Evolutionary conservation across 2,329 filamentous ascomycete species (phyloP), one percentile per base, ranked within the genome.

Genomic region (Ascocoryne sarcoides): DNA sequence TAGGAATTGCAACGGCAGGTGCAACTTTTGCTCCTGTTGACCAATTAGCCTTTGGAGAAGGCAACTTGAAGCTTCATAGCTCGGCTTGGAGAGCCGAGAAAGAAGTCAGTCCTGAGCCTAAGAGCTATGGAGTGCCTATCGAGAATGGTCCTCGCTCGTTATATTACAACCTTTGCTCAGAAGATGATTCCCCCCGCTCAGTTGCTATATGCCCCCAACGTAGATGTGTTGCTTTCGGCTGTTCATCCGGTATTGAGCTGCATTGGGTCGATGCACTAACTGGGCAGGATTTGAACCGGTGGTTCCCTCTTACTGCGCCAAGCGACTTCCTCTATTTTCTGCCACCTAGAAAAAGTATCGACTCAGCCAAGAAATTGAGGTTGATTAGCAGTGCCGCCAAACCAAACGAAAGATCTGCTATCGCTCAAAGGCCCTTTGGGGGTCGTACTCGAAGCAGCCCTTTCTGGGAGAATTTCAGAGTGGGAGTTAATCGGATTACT

Each of bases 201-300:
- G 70, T 82, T 8, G 73, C 78, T 0, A 72, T 83, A 23, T 81
- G 74, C 49, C 78, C 78, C n/a, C 73, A 78, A 42, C 68, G 75
- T 33, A 68, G 70, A 37, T 81, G 76, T 49, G 73, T 81, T 23
- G 78, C 76, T 7, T 83, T 82, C 61, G 79, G 79, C 10, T 80
- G 75, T 47, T 68, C 70, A 10, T 65, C 69, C 5, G 74, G 77
- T 1, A 73, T 82, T 38, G 78, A 82, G 52, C 61, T 82, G 29
- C 76, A 80, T 53, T 83, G 75, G 55, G 60, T 68, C 37, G 65
- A 70, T 56, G 65, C 61, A 42, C 49, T 66, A 37, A 67, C 65
- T 3, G 60, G 63, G 10, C 65, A 70, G 44, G 67, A 71, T 44
- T 52, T 75, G 29, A 70, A 66, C 47, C 63, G 71, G 37, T 75